These are phyloP conservation scores for Chrysosphaeria jannelii DNA, from an alignment of 2,329 filamentous ascomycete genomes.

Conservation along the genomic window DNA sequence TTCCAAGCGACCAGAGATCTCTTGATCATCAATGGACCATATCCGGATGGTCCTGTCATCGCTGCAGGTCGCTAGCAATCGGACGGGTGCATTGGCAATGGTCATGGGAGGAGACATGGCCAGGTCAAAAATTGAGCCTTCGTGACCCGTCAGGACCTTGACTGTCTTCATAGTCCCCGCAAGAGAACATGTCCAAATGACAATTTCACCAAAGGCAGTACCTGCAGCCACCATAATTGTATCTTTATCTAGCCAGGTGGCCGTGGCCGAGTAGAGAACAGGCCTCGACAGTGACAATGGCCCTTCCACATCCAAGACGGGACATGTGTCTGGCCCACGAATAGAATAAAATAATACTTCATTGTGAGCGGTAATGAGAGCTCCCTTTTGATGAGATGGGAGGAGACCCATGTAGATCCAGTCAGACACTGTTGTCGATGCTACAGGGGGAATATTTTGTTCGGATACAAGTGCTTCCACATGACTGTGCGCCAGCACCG, in stretches of 20 bases:
- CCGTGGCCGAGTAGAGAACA: constrained; percentile 61
- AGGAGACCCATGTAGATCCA: constrained; percentile 48
- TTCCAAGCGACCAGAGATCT: constrained; percentile 4
- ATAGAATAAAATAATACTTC: constrained; percentile 30
- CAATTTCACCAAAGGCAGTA: constrained; percentile 80
- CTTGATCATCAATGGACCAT: constrained; percentile 20
- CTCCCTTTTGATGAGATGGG: constrained; percentile 11
- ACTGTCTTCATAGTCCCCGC: constrained; percentile 13
- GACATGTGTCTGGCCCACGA: too few species aligned
- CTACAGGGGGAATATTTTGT: too few species aligned
- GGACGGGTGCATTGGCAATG: constrained; percentile 5
- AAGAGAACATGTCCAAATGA: constrained; percentile 51
- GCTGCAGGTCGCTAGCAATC: constrained; percentile 64
- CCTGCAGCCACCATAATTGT: constrained; percentile 49
- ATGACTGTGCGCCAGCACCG: constrained; percentile 11
- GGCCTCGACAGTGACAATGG: constrained; percentile 39
- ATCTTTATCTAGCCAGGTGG: constrained; percentile 25
- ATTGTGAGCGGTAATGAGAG: constrained; percentile 67
- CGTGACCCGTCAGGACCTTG: constrained; percentile 35
- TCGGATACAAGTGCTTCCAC: too few species aligned
- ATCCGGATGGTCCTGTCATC: constrained; percentile 74
- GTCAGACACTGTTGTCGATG: constrained; percentile 23
- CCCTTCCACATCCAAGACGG: too few species aligned
- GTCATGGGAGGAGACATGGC: constrained; percentile 32
- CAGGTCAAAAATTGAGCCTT: constrained; percentile 83